A percentile compares a stretch with the other conserved stretches of the same genome.
phyloP scores from a whole-genome alignment of 805 yeast species.

The Lipomyces sp. region DNA sequence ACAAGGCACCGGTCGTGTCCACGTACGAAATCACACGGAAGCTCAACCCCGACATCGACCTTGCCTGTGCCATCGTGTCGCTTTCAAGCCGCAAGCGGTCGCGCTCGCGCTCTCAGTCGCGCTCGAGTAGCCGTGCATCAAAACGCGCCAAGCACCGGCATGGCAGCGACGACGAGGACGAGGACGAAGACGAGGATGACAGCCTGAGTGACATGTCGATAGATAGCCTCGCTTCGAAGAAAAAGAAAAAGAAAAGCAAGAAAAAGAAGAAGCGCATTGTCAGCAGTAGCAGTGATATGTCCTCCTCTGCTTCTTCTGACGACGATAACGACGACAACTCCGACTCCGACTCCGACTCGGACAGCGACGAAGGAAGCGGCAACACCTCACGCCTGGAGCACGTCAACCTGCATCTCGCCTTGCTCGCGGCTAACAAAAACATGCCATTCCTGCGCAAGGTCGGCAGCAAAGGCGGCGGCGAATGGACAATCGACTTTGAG shows the following conservation, averaged over 20 bases:
- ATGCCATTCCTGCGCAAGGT: slow-evolving; percentile 60
- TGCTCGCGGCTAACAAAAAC: slow-evolving; percentile 51
- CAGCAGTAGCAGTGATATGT: too few species aligned
- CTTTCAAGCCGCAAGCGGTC: slow-evolving; percentile 10
- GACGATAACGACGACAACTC: neutral
- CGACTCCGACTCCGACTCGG: neutral
- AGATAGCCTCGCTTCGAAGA: too few species aligned
- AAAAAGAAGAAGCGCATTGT: slow-evolving; percentile 1
- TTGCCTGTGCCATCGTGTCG: slow-evolving; percentile 26
- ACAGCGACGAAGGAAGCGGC: slow-evolving; percentile 2
- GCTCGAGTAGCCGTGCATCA: slow-evolving; percentile 22
- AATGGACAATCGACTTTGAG: slow-evolving; percentile 42
- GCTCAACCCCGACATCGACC: slow-evolving; percentile 26
- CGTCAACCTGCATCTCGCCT: slow-evolving; percentile 53
- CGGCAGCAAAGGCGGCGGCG: slow-evolving; percentile 51
- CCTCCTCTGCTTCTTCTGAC: slow-evolving; percentile 13
- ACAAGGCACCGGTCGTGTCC: slow-evolving; percentile 35
- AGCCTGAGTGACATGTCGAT: slow-evolving; percentile 24
- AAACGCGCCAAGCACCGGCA: slow-evolving; percentile 32
- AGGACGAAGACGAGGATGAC: slow-evolving; percentile 33
- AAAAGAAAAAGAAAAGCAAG: slow-evolving; percentile 38
- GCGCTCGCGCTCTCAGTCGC: neutral
- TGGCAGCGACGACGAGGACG: slow-evolving; percentile 32
- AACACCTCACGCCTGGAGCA: slow-evolving; percentile 10
- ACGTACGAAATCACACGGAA: slow-evolving; percentile 39